Base-by-base conservation (phyloP, 192 early-diverging fungal species). In the Funneliformis mosseae region DNA sequence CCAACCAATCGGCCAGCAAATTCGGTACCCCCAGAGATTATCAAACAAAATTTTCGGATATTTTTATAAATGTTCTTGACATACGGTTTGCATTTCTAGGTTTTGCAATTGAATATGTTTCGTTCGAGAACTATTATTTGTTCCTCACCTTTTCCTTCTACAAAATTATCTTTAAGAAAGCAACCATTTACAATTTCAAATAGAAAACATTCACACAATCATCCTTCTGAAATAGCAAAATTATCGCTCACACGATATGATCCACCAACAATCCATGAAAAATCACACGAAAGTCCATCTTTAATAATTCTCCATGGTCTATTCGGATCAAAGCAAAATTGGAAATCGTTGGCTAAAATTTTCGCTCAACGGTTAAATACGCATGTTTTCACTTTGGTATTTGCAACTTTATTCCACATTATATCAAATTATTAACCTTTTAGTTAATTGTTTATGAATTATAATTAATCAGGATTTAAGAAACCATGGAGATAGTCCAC, bases 301-400 rank as follows among this genome's bases (percentile, higher is more conserved):
- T 81, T 95, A 28, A 84, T 94, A 11, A 92, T 98, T 73, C 87
- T 96, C 42, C 97, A 96, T 83, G 97, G 97, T 41, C 87, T 98
- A 25, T 96, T 98, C 83, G 97, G 97, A 14, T 95, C 93, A 1
- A 97, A 97, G 82, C 95, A 96, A 78, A 97, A 97, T 87, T 97
- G 96, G 96, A 87, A 90, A 41, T 92, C 95, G 5, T 88, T 99
- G 33, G 87, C 93, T 41, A 95, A 94, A 80, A 87, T 90, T 16
- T 88, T 97, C 28, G 81, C 92, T 7, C 84, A 85, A 42, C 84
- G 88, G 7, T 86, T 97, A 4, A 83, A 83, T 38, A 89, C 93
- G 3, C 82, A 88, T 61, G 91, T 96, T 3, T 90, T 91, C 72
- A 88, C 94, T 1, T 78, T 97, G 41, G 89, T 89, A 89, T 50